Evolutionary conservation across 2,329 filamentous ascomycete species (phyloP), one percentile per base, ranked within the genome.

Genomic region (Ceratocystis alfenasii): DNA sequence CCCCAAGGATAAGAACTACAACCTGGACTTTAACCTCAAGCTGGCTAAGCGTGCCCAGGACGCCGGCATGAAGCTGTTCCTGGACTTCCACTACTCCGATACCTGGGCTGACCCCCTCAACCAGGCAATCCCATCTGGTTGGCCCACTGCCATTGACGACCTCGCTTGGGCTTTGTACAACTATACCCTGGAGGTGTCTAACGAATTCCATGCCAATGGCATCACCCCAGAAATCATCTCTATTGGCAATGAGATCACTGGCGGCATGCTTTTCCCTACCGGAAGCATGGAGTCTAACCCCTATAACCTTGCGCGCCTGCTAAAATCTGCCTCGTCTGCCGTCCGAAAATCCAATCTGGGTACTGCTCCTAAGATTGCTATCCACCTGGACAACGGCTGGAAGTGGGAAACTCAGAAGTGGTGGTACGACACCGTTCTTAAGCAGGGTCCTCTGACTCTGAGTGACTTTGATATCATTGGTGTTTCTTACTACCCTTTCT

Each of bases 321-420:
- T 90, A 7, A 82, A 87, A 71, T 84, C 84, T 5, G 87, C 83
- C 0, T 78, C 83, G 0, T 80, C 78, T 66, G 87, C 83, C 1
- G 79, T 90, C 71, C 87, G 84, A 70, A 83, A 87, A 70, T 86
- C 83, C 3, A 76, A 74, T 2, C 75, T 87, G 30, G 73, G 73
- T 50, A 77, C 80, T 0, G 79, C 81, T 68, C 85, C 87, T 1
- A 82, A 85, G 72, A 88, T 89, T 73, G 85, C 90, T 84, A 82
- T 90, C 50, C 87, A 90, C 71, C 78, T 89, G 2, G 86, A 90
- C 73, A 87, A 88, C 71, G 87, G 87, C n/a, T 90, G 86, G 85
- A 80, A 87, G 69, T 88, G 83, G 84, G 77, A 74, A 2, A 81
- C 81, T 2, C 86, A 89, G 72, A 75, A 86, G 68, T 85, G 79